Conservation (phyloP, 2,329 filamentous ascomycete species). For the Corinectria fuckeliana region DNA sequence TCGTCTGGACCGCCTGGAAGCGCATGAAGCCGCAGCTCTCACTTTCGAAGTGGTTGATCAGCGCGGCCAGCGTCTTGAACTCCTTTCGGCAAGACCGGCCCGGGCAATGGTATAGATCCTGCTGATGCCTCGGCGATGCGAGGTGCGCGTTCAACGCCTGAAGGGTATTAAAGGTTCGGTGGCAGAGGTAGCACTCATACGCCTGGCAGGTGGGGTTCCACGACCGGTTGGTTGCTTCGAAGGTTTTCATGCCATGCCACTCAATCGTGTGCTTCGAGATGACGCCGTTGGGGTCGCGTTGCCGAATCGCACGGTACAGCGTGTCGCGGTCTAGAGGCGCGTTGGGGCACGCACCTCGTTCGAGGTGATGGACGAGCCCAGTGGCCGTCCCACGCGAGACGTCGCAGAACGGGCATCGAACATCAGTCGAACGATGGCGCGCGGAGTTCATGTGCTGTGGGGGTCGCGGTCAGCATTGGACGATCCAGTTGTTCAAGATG, state of each 20-base stretch:
- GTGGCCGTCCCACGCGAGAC: slow-evolving; percentile 54
- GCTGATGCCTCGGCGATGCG: slow-evolving; percentile 52
- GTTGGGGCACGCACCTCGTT: slow-evolving; percentile 57
- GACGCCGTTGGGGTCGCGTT: slow-evolving; percentile 52
- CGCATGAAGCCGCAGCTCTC: slow-evolving; percentile 49
- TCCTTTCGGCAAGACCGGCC: slow-evolving; percentile 43
- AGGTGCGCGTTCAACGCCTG: slow-evolving; percentile 58
- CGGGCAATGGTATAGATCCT: slow-evolving; percentile 50
- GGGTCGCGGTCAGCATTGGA: not conserved
- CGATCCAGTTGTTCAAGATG: not conserved
- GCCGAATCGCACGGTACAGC: slow-evolving; percentile 53
- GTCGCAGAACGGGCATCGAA: slow-evolving; percentile 63
- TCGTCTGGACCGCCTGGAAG: slow-evolving; percentile 45
- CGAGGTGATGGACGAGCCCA: slow-evolving; percentile 63
- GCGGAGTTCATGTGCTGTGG: slow-evolving; percentile 62
- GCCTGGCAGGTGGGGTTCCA: slow-evolving; percentile 49
- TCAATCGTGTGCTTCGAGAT: slow-evolving; percentile 60
- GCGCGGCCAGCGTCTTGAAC: slow-evolving; percentile 48
- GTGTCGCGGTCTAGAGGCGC: slow-evolving; percentile 56
- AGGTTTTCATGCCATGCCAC: slow-evolving; percentile 46
- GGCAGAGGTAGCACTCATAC: slow-evolving; percentile 52
- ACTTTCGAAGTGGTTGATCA: slow-evolving; percentile 54
- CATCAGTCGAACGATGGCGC: slow-evolving; percentile 44
- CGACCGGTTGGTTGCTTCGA: slow-evolving; percentile 47
- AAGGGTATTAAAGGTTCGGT: slow-evolving; percentile 47